A percentile compares a stretch with the other conserved stretches of the same genome.
phyloP scores from a whole-genome alignment of 2,329 filamentous ascomycete species.

The Trichophyton schoenleinii region DNA sequence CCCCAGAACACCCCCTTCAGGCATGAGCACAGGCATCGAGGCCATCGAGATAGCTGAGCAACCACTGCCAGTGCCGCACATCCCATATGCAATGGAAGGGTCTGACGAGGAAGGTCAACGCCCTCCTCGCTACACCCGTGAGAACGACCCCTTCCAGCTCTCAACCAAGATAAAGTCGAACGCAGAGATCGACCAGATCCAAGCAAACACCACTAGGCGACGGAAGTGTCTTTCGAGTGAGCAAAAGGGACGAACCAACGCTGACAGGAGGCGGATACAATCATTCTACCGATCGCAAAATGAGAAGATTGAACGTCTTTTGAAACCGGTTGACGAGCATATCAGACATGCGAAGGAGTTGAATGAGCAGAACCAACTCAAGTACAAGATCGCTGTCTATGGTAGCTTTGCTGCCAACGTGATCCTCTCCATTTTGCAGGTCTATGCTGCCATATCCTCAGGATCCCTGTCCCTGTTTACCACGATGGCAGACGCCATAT shows the following conservation, averaged over 20 bases:
- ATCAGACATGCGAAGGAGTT: constrained; percentile 67
- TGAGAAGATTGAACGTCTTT: constrained; percentile 77
- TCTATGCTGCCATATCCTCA: constrained; percentile 78
- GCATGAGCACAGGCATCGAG: constrained; percentile 34
- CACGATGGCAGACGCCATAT: constrained; percentile 90
- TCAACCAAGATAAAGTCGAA: constrained; percentile 64
- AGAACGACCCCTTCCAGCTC: constrained; percentile 72
- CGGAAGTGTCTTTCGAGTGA: constrained; percentile 23
- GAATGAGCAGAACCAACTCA: constrained; percentile 65
- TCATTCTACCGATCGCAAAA: constrained; percentile 87
- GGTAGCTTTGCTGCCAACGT: constrained; percentile 69
- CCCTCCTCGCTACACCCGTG: constrained; percentile 45
- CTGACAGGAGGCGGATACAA: constrained; percentile 46
- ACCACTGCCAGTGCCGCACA: constrained; percentile 11
- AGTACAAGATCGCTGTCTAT: constrained; percentile 48
- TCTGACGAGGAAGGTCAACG: constrained; percentile 35
- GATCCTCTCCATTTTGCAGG: constrained; percentile 62
- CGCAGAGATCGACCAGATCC: constrained; percentile 58
- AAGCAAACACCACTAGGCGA: constrained; percentile 68
- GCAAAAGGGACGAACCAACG: constrained; percentile 15
- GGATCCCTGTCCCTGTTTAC: constrained; percentile 92
- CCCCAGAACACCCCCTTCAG: constrained; percentile 12
- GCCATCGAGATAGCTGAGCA: constrained; percentile 13
- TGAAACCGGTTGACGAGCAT: constrained; percentile 90
- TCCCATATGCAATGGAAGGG: constrained; percentile 9